Conservation (phyloP, 176 grass and related monocot species). For the Carex cristatella region DNA sequence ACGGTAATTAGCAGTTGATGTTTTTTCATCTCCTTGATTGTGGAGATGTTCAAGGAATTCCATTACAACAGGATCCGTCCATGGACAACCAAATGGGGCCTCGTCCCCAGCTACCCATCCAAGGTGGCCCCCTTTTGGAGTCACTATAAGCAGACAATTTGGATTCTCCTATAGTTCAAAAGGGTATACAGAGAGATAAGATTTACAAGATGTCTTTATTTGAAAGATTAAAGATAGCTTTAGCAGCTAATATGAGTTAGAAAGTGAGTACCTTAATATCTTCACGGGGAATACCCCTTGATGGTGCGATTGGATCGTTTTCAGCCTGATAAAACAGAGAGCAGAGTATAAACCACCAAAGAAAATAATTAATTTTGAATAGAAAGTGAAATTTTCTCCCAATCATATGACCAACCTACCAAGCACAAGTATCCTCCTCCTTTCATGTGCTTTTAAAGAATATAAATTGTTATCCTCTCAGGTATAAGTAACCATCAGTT, state of each 20-base stretch:
- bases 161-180: conserved; percentile 57
- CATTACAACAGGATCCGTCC: conserved; percentile 92
- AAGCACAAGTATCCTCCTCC: background rate
- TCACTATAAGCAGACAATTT: conserved; percentile 82
- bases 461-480: background rate
- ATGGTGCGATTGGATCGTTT: conserved; percentile 95
- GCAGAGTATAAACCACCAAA: background rate
- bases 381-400: conserved; percentile 5
- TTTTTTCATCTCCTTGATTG: conserved; percentile 33
- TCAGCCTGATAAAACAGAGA: conserved; percentile 48
- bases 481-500: background rate
- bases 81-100: conserved; percentile 82
- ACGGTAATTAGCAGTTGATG: conserved; percentile 16
- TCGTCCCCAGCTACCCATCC: conserved; percentile 76
- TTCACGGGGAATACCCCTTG: conserved; percentile 86
- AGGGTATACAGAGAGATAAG: conserved; percentile 1
- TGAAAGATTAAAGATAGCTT: background rate
- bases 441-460: background rate
- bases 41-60: conserved; percentile 73
- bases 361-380: conserved; percentile 17
- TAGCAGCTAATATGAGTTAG: background rate
- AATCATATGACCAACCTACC: background rate
- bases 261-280: conserved; percentile 66
- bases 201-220: background rate
- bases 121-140: conserved; percentile 90